phyloP scores from a whole-genome alignment of 2,329 filamentous ascomycete genomes.

The Dactylellina haptotyla region DNA sequence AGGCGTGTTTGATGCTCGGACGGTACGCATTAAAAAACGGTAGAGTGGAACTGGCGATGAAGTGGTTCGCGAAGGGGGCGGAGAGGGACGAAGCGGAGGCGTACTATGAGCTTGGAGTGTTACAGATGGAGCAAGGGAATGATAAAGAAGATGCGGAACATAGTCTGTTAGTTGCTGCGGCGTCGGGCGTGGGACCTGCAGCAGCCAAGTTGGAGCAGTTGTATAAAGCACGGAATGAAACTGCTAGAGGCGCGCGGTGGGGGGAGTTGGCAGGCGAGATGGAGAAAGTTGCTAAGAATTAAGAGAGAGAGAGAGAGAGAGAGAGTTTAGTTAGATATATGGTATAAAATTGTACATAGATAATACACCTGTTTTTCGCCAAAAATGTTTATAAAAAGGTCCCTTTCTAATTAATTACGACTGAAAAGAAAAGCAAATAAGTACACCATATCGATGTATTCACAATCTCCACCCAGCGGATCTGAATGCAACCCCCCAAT shows the following conservation, averaged over 20 bases:
- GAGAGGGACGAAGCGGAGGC: constrained; percentile 50
- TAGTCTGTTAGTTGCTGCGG: constrained; percentile 32
- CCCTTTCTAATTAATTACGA: background rate
- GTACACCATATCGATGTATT: background rate
- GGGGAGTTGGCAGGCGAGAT: constrained; percentile 22
- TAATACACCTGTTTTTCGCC: background rate
- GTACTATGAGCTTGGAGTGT: constrained; percentile 54
- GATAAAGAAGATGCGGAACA: constrained; percentile 47
- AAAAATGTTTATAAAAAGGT: background rate
- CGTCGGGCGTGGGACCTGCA: constrained; percentile 9
- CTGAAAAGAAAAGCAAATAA: background rate
- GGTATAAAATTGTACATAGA: constrained; percentile 5
- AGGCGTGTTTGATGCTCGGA: constrained; percentile 24
- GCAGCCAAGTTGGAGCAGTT: constrained; percentile 27
- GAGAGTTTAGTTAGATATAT: background rate
- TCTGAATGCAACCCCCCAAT: background rate
- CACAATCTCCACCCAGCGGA: constrained; percentile 7
- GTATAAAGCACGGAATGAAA: constrained; percentile 30
- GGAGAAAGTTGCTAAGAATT: constrained; percentile 1
- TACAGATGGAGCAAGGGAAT: constrained; percentile 25
- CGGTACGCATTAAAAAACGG: constrained; percentile 2
- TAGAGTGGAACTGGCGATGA: constrained; percentile 39
- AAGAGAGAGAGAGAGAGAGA: no score
- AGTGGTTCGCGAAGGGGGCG: constrained; percentile 50
- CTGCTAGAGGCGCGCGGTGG: constrained; percentile 12